Conservation (phyloP, 2,329 filamentous ascomycete genomes). For the Neofusicoccum kwambonambiense region DNA sequence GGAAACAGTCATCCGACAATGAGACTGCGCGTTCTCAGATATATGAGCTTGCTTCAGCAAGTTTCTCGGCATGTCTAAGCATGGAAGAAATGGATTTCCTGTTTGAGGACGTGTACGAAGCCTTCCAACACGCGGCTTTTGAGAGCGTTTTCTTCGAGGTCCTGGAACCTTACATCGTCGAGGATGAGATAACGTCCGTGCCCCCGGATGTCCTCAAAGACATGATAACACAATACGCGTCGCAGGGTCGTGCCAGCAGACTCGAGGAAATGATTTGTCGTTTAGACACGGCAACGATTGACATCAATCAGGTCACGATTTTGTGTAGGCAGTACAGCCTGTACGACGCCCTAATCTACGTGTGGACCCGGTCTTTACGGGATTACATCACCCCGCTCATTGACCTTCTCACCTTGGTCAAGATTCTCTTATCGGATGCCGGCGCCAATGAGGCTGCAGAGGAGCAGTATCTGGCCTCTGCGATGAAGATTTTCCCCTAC, state of each 20-base stretch:
- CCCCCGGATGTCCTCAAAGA: constrained; percentile 85
- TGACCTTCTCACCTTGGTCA: constrained; percentile 69
- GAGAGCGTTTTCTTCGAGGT: constrained; percentile 81
- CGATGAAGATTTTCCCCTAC: constrained; percentile 91
- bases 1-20: constrained; percentile 51
- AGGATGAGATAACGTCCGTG: constrained; percentile 69
- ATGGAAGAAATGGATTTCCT: constrained; percentile 79
- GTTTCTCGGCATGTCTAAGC: constrained; percentile 77
- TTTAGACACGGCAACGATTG: constrained; percentile 84
- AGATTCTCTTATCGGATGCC: constrained; percentile 55
- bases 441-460: constrained; percentile 56
- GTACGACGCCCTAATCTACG: constrained; percentile 93
- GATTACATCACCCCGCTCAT: constrained; percentile 91
- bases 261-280: constrained; percentile 94
- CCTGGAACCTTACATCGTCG: constrained; percentile 83
- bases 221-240: constrained; percentile 77
- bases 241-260: constrained; percentile 69
- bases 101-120: constrained; percentile 87
- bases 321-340: constrained; percentile 89
- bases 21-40: constrained; percentile 61
- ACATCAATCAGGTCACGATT: constrained; percentile 87
- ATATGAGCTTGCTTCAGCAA: constrained; percentile 75
- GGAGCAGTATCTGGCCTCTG: constrained; percentile 66
- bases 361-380: constrained; percentile 87
- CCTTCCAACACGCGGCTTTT: constrained; percentile 75